These are phyloP conservation scores for Fusarium algeriense DNA, from an alignment of 2,329 filamentous ascomycete species.

Conservation along the genomic window DNA sequence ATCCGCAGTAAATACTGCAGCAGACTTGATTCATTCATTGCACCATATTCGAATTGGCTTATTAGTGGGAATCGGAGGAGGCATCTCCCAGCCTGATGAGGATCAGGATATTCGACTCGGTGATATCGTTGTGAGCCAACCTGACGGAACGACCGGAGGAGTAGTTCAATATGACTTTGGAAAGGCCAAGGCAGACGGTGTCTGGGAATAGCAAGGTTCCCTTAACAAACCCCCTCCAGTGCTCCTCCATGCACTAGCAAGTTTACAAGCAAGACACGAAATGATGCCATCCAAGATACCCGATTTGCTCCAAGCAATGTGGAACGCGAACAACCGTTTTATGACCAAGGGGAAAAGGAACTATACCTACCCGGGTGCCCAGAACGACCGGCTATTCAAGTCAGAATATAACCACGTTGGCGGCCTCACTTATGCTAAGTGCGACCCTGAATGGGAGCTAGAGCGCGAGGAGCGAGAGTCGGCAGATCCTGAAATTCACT, in stretches of 20 bases:
- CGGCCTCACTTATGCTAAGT: constrained; percentile 11
- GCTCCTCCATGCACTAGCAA: constrained; percentile 21
- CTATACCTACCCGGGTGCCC: constrained; percentile 12
- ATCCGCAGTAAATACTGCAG: constrained; percentile 26
- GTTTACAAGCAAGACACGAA: constrained; percentile 27
- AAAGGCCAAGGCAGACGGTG: constrained; percentile 5
- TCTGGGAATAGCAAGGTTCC: constrained; percentile 12
- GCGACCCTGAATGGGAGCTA: constrained; percentile 7
- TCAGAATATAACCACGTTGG: constrained; percentile 8
- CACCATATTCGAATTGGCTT: constrained; percentile 37
- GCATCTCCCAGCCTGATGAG: neutral
- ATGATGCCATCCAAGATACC: neutral
- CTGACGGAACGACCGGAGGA: constrained; percentile 22
- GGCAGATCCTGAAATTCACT: constrained; percentile 29
- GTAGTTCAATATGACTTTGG: constrained; percentile 43
- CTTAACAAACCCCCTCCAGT: constrained; percentile 25
- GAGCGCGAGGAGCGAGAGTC: constrained; percentile 3
- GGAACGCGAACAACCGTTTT: neutral
- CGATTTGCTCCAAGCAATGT: neutral
- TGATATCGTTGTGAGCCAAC: constrained; percentile 46
- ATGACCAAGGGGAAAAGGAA: neutral
- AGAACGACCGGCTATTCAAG: constrained; percentile 33
- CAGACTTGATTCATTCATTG: constrained; percentile 26
- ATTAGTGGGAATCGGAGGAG: constrained; percentile 59
- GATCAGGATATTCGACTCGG: constrained; percentile 44